Conservation (phyloP, 306 rosid genomes). For the Erythrophleum fordii region DNA sequence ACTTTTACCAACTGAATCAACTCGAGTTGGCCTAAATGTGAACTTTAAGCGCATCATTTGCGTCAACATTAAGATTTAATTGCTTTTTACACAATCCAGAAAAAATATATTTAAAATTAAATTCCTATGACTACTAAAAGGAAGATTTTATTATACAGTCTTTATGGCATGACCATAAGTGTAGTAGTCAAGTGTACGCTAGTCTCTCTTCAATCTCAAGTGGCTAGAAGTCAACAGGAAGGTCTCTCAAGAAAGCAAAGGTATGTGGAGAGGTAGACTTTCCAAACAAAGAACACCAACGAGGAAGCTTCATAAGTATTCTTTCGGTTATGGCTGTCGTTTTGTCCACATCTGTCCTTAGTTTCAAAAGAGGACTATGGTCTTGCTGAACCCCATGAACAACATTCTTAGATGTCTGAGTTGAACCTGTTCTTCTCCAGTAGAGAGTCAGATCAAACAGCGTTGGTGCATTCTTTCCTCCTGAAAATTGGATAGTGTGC, state of each 20-base stretch:
- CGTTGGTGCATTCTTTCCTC: conserved; percentile 74
- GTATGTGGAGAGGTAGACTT: conserved; percentile 85
- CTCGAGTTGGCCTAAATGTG: background rate
- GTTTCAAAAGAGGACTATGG: conserved; percentile 63
- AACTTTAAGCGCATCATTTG: background rate
- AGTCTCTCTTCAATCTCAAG: conserved; percentile 18
- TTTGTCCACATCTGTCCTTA: conserved; percentile 75
- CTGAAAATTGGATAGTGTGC: conserved; percentile 85
- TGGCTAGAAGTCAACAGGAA: conserved; percentile 63
- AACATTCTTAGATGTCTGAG: conserved; percentile 21
- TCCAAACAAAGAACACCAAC: conserved; percentile 92
- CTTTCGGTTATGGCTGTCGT: conserved; percentile 61
- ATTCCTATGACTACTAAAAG: conserved; percentile 17
- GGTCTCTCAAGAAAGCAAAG: conserved; percentile 72
- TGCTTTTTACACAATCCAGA: background rate
- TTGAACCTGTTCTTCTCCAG: conserved; percentile 58
- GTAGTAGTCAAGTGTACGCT: background rate
- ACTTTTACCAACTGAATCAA: background rate
- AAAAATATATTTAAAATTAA: background rate
- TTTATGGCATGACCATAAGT: background rate
- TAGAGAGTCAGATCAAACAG: conserved; percentile 60
- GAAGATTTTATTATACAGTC: conserved; percentile 6
- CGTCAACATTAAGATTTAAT: background rate
- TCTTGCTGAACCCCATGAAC: background rate
- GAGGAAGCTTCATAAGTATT: conserved; percentile 75